These are phyloP conservation scores for Suillus occidentalis DNA, from an alignment of 768 basidiomycete species.

Conservation along the genomic window DNA sequence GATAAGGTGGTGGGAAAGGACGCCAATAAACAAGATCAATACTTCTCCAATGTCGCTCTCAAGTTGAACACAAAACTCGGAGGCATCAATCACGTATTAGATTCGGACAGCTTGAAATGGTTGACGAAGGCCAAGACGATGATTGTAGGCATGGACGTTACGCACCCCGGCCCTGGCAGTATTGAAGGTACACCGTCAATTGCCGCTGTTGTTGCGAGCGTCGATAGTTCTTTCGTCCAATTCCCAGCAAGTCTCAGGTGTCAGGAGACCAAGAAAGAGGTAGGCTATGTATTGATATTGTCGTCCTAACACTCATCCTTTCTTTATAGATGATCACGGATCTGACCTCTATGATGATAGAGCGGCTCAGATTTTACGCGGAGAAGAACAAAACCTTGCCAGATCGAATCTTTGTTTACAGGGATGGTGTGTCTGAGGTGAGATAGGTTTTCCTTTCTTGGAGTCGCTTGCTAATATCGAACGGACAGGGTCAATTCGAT, in stretches of 20 bases:
- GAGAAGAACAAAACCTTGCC: slow-evolving; percentile 59
- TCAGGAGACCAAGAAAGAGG: slow-evolving; percentile 45
- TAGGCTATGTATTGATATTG: background rate
- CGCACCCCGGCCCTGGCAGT: slow-evolving; percentile 72
- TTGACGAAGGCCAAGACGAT: slow-evolving; percentile 69
- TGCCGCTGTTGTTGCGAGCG: slow-evolving; percentile 78
- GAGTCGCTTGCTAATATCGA: background rate
- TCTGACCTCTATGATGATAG: slow-evolving; percentile 65
- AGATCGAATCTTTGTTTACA: slow-evolving; percentile 67
- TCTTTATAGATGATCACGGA: slow-evolving; percentile 68
- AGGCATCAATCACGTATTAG: slow-evolving; percentile 77
- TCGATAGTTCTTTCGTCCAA: slow-evolving; percentile 68
- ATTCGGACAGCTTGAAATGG: slow-evolving; percentile 58
- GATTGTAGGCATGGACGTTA: slow-evolving; percentile 85
- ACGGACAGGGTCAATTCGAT: slow-evolving; percentile 66
- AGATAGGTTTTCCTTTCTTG: slow-evolving; percentile 16
- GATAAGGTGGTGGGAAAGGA: slow-evolving; percentile 54
- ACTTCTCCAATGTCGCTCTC: slow-evolving; percentile 78
- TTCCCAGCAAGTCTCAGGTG: slow-evolving; percentile 74
- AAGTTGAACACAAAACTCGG: slow-evolving; percentile 85
- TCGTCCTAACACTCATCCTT: background rate
- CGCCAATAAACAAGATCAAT: slow-evolving; percentile 66
- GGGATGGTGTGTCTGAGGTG: slow-evolving; percentile 84
- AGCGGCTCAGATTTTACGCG: slow-evolving; percentile 61
- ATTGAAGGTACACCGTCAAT: slow-evolving; percentile 76